These are phyloP conservation scores for Huntiella omanensis DNA, from an alignment of 2,329 filamentous ascomycete species.

Conservation along the genomic window DNA sequence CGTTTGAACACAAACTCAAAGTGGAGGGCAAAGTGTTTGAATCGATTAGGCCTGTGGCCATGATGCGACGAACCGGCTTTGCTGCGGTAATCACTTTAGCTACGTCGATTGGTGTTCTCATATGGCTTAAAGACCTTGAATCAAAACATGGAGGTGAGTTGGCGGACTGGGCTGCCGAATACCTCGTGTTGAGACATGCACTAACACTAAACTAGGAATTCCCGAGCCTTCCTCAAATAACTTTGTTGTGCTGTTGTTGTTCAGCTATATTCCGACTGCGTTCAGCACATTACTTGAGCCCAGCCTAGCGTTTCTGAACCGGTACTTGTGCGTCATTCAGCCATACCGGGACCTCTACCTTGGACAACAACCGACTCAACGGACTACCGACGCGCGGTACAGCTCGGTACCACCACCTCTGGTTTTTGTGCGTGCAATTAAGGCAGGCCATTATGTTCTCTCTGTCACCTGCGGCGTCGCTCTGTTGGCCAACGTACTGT, in stretches of 20 bases:
- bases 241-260: slow-evolving; percentile 20
- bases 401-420: slow-evolving; percentile 37
- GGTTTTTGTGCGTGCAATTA: slow-evolving; percentile 25
- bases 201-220: slow-evolving; percentile 15
- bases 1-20: background rate
- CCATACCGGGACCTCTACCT: slow-evolving; percentile 31
- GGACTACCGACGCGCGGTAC: slow-evolving; percentile 27
- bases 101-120: slow-evolving; percentile 12
- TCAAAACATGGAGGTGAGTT: slow-evolving; percentile 12
- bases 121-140: slow-evolving; percentile 15
- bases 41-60: slow-evolving; percentile 13
- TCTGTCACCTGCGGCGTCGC: slow-evolving; percentile 27
- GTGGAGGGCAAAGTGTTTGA: background rate
- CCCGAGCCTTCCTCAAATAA: slow-evolving; percentile 17
- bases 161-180: background rate
- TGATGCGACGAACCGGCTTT: slow-evolving; percentile 12
- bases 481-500: slow-evolving; percentile 31
- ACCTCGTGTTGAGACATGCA: too few relatives aligned
- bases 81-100: slow-evolving; percentile 12
- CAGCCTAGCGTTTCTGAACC: slow-evolving; percentile 34
- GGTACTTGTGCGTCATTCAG: slow-evolving; percentile 32
- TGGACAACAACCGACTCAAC: slow-evolving; percentile 17
- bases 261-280: slow-evolving; percentile 33
- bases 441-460: slow-evolving; percentile 26
- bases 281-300: slow-evolving; percentile 38